Evolutionary conservation across 1,139 yeast species (phyloP).

Genomic region (Candida pseudoviswanathii): DNA sequence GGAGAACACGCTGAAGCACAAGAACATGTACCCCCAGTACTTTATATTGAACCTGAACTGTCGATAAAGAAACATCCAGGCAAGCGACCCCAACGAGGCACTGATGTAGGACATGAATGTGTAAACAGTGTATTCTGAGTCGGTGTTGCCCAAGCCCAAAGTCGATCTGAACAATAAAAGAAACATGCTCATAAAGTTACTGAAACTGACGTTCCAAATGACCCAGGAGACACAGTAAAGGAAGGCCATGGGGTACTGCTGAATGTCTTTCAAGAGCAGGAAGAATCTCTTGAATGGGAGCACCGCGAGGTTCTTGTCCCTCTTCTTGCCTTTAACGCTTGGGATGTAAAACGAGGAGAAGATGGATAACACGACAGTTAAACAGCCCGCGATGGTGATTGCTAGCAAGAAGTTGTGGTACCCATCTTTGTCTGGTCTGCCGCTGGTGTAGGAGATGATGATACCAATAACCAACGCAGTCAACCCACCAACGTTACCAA

Average conservation of each 20-base stretch:
- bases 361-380: slow-evolving; percentile 32
- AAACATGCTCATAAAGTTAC: slow-evolving; percentile 41
- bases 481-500: slow-evolving; percentile 44
- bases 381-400: slow-evolving; percentile 43
- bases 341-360: slow-evolving; percentile 36
- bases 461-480: slow-evolving; percentile 43
- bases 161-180: slow-evolving; percentile 44
- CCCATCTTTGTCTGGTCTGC: slow-evolving; percentile 30
- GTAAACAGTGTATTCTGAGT: slow-evolving; percentile 44
- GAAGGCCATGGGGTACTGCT: slow-evolving; percentile 39
- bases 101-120: slow-evolving; percentile 40
- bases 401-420: slow-evolving; percentile 41
- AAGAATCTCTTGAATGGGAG: slow-evolving; percentile 30
- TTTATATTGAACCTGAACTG: slow-evolving; percentile 27
- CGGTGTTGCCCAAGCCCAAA: slow-evolving; percentile 42
- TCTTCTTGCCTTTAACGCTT: slow-evolving; percentile 30
- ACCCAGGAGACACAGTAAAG: slow-evolving; percentile 46
- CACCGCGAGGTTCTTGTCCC: slow-evolving; percentile 26
- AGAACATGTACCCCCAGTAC: slow-evolving; percentile 38
- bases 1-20: slow-evolving; percentile 31
- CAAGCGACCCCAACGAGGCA: slow-evolving; percentile 38
- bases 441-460: slow-evolving; percentile 36
- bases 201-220: slow-evolving; percentile 43
- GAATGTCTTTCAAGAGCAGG: slow-evolving; percentile 26
- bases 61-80: slow-evolving; percentile 43